phyloP scores from a whole-genome alignment of 768 basidiomycete genomes.

The Lactifluus echinatus region DNA sequence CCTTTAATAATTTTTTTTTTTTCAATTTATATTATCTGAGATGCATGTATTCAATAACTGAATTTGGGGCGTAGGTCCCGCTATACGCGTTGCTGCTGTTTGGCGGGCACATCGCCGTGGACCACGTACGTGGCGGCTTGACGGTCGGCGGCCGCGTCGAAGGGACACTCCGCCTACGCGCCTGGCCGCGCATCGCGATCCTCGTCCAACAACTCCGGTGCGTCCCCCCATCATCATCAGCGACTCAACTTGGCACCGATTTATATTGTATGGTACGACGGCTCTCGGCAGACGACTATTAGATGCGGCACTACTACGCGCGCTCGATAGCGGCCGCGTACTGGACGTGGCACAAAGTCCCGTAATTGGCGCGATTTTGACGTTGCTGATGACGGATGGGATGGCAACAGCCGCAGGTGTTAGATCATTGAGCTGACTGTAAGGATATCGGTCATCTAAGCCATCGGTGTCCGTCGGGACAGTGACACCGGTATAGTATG shows the following conservation, averaged over 20 bases:
- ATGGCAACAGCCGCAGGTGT: slow-evolving; percentile 4
- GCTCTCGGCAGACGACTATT: slow-evolving; percentile 46
- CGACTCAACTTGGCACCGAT: no score
- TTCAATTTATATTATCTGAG: no score
- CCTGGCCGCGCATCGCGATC: slow-evolving; percentile 87
- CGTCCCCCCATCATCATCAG: slow-evolving; percentile 22
- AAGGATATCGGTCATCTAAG: no score
- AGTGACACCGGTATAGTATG: no score
- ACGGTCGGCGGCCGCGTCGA: slow-evolving; percentile 46
- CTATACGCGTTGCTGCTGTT: slow-evolving; percentile 81
- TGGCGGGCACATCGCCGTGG: slow-evolving; percentile 69
- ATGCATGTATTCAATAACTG: no score
- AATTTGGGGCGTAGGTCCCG: no score
- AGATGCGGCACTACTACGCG: slow-evolving; percentile 54
- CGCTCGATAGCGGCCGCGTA: slow-evolving; percentile 54
- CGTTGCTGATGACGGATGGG: slow-evolving; percentile 33
- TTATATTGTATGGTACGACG: no score
- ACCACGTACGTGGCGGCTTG: slow-evolving; percentile 75
- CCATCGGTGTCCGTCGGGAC: no score
- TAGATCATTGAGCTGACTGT: neutral
- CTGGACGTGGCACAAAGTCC: slow-evolving; percentile 41
- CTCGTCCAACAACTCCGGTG: slow-evolving; percentile 82
- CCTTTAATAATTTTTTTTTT: no score
- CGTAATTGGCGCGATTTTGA: slow-evolving; percentile 41
- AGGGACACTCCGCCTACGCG: slow-evolving; percentile 52